These are phyloP conservation scores for Diaporthe citri DNA, from an alignment of 2,329 filamentous ascomycete species.

Conservation along the genomic window DNA sequence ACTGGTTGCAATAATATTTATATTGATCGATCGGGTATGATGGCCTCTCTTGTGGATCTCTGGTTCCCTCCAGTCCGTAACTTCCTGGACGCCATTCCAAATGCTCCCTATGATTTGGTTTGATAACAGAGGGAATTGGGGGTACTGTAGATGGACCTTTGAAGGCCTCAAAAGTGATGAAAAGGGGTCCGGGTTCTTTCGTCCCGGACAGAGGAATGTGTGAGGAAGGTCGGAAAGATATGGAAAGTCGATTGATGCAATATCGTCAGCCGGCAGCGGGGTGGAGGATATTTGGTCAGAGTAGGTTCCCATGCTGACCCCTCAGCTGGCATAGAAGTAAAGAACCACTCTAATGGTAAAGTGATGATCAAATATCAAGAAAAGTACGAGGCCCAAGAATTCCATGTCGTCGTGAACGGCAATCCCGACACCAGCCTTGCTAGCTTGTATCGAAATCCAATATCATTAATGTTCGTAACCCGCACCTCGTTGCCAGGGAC, in stretches of 20 bases:
- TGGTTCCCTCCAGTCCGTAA: constrained; percentile 23
- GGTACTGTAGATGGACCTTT: constrained; percentile 1
- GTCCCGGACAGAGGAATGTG: constrained; percentile 16
- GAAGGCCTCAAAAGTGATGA: constrained; percentile 21
- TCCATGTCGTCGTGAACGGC: constrained; percentile 41
- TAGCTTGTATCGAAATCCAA: constrained; percentile 34
- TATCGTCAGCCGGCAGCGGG: constrained; percentile 11
- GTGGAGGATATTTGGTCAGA: constrained; percentile 19
- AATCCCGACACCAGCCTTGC: constrained; percentile 32
- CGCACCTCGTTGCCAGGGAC: constrained; percentile 69
- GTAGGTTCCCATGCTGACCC: constrained; percentile 20
- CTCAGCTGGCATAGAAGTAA: constrained; percentile 28
- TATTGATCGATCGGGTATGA: constrained; percentile 37
- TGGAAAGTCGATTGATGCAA: constrained; percentile 28
- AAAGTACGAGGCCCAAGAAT: constrained; percentile 38
- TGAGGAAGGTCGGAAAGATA: constrained; percentile 6
- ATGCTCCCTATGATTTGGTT: constrained; percentile 38
- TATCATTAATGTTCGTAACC: constrained; percentile 60
- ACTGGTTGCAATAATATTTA: constrained; percentile 33
- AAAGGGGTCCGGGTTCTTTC: neutral
- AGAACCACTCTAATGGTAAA: constrained; percentile 36
- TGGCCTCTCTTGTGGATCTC: constrained; percentile 31
- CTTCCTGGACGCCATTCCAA: constrained; percentile 39
- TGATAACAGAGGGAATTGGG: constrained; percentile 38
- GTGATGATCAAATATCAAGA: constrained; percentile 38